phyloP scores from a whole-genome alignment of 179 eudicot species.

The Silene noctiflora region DNA sequence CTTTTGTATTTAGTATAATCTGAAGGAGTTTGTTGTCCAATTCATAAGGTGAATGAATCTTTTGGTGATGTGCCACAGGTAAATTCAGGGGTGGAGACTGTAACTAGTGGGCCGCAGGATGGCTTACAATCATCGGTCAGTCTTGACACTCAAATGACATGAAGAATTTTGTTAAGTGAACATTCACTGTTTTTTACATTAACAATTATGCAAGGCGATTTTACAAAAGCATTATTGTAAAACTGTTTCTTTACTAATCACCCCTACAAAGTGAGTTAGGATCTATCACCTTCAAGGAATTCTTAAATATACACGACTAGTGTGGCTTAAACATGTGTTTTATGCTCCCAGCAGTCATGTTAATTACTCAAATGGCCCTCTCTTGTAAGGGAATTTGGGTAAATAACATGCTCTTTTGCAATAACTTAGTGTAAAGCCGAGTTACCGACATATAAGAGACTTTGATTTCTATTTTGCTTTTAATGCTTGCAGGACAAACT shows the following conservation, averaged over 20 bases:
- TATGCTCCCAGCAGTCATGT: not conserved
- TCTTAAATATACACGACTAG: too few relatives aligned
- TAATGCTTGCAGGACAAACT: constrained; percentile 44
- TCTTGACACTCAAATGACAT: not conserved
- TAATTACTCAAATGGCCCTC: not conserved
- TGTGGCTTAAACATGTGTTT: too few relatives aligned
- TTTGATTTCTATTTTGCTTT: not conserved
- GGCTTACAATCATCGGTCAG: constrained; percentile 80
- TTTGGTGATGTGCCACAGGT: constrained; percentile 43
- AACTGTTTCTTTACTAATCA: too few relatives aligned
- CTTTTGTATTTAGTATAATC: constrained; percentile 7
- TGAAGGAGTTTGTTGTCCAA: not conserved
- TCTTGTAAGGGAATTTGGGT: too few relatives aligned
- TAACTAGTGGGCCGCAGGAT: constrained; percentile 45
- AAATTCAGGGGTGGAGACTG: constrained; percentile 47
- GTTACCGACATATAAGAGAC: too few relatives aligned
- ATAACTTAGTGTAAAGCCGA: too few relatives aligned
- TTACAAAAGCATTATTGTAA: too few relatives aligned
- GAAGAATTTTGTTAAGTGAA: not conserved
- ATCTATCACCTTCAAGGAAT: too few relatives aligned
- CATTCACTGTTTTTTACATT: not conserved
- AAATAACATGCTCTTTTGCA: too few relatives aligned
- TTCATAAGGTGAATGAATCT: not conserved
- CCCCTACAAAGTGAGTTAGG: too few relatives aligned
- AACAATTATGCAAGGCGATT: not conserved